Percentiles rank a stretch among this genome's conserved stretches.
Evolutionary conservation across 2,329 filamentous ascomycete genomes (phyloP).

Genomic region (Penicillium sp.): DNA sequence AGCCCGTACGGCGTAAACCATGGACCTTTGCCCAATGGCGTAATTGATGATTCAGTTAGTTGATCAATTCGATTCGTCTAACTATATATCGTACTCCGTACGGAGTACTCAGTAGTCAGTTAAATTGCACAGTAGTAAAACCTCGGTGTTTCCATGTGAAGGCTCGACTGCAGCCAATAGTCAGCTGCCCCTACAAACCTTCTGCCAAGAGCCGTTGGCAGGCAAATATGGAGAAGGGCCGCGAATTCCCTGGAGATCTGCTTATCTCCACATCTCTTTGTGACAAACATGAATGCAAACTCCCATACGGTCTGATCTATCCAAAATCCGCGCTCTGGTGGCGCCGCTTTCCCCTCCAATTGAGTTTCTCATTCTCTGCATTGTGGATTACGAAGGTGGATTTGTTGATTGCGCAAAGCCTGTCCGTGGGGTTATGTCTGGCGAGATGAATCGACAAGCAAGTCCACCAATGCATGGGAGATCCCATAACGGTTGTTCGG

Average conservation of each 20-base stretch:
- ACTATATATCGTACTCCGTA: too few species aligned
- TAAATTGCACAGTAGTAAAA: background rate
- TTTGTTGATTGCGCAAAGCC: constrained; percentile 3
- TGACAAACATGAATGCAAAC: background rate
- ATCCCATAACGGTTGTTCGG: constrained; percentile 8
- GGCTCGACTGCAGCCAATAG: background rate
- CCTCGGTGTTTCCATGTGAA: constrained; percentile 13
- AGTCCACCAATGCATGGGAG: constrained; percentile 11
- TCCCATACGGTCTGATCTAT: constrained; percentile 14
- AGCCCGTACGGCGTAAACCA: too few species aligned
- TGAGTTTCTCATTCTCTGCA: constrained; percentile 2
- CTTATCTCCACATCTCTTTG: constrained; percentile 12
- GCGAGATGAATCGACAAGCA: constrained; percentile 4
- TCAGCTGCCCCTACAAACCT: background rate
- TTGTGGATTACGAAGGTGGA: constrained; percentile 2
- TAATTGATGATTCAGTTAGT: background rate
- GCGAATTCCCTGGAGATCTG: constrained; percentile 11
- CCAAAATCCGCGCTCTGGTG: constrained; percentile 15
- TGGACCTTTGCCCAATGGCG: background rate
- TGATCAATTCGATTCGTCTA: background rate
- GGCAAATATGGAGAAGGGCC: constrained; percentile 6
- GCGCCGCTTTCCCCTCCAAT: constrained; percentile 2
- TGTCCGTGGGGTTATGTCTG: background rate
- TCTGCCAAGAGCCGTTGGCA: constrained; percentile 9
- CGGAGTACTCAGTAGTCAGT: too few species aligned